Base-by-base conservation (phyloP, 768 basidiomycete species). In the Kwoniella newhampshirensis region DNA sequence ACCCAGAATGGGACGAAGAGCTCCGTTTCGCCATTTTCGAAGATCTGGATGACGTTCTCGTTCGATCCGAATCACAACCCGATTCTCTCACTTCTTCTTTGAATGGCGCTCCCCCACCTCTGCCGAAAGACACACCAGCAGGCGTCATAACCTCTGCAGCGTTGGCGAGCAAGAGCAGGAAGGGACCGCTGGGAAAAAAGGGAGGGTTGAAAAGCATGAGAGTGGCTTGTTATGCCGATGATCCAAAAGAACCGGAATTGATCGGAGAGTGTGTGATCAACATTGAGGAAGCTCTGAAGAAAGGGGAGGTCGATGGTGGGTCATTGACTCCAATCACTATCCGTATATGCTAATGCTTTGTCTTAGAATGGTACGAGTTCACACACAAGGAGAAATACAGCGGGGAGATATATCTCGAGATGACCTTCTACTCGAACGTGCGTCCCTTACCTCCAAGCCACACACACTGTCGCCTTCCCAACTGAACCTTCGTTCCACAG, bases 1-100 rank as follows among this genome's bases (percentile, higher is more conserved):
- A 89, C 75, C 93, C 93, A 1, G 83, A 86, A 57, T 97, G 92
- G 91, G 92, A 96, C 71, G 85, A 85, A 30, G 91, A 96, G 75
- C 75, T 93, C 50, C 84, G 90, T 40, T 98, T 91, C 74, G 82
- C 85, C 4, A 80, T 97, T 44, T 74, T 82, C 64, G 84, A 83
- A 66, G 82, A 82, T 28, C 35, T 69, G 1, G 77, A 75, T 36
- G 77, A 78, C 43, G 62, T 70, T 9, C 62, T 73, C 9, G 46
- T 59, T 5, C 62, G 73, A 9, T 70, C 67, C 18, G 66, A 70
- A 20, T 71, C 67, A 9, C 49, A 55, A 40, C 23, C 52, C 25
- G 60, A 66, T 27, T 56, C 50, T 18, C 39, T 60, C n/a, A 51
- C 43, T 8, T 57, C 67, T 6, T 63, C 66, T 4, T 51, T 62